Evolutionary conservation across 2,329 filamentous ascomycete species (phyloP).

Genomic region (Stagonosporopsis cucurbitacearum): DNA sequence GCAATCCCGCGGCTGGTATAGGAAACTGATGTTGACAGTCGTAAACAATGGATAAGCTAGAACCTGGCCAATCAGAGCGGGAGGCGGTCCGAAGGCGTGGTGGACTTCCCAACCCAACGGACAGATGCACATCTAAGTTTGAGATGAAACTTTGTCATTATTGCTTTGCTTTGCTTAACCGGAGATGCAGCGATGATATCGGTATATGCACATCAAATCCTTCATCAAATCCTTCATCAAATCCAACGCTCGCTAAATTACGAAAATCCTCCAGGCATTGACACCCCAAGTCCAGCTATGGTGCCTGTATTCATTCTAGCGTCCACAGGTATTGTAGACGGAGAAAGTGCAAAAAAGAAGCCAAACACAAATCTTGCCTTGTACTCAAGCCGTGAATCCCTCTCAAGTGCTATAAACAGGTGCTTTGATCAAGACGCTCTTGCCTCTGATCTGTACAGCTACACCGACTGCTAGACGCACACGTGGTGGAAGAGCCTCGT

Average conservation of each 20-base stretch:
- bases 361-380: not conserved
- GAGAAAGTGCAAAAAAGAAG: not conserved
- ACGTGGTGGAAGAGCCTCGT: constrained; percentile 51
- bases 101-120: not conserved
- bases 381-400: constrained; percentile 2
- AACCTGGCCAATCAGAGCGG: constrained; percentile 5
- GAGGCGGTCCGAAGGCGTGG: constrained; percentile 9
- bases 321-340: constrained; percentile 8
- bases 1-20: constrained; percentile 10
- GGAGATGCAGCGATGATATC: constrained; percentile 46
- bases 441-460: constrained; percentile 57
- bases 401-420: constrained; percentile 52
- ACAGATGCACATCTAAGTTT: not conserved
- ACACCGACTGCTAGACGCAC: constrained; percentile 58
- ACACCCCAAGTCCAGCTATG: constrained; percentile 17
- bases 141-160: not conserved
- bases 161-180: constrained; percentile 22
- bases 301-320: constrained; percentile 15
- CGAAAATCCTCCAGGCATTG: constrained; percentile 1
- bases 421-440: constrained; percentile 57
- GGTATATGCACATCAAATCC: constrained; percentile 33
- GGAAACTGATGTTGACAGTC: constrained; percentile 30
- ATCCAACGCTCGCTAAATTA: constrained; percentile 21
- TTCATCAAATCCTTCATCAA: constrained; percentile 24
- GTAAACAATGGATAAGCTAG: constrained; percentile 37